phyloP scores from a whole-genome alignment of 2,329 filamentous ascomycete genomes.

The Pseudohalonectria lignicola region DNA sequence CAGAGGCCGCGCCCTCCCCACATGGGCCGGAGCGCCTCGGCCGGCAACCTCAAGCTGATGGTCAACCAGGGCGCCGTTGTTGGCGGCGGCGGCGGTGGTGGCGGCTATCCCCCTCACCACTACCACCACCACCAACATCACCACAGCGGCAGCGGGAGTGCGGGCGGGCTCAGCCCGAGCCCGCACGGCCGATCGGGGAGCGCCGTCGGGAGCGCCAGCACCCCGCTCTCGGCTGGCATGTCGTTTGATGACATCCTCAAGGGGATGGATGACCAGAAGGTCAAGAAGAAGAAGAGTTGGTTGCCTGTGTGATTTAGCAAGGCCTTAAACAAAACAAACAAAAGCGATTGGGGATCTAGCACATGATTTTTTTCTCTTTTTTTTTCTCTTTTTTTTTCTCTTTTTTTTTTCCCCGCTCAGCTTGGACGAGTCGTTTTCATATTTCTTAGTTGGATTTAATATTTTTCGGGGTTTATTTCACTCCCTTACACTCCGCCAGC shows the following conservation, averaged over 20 bases:
- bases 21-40: conserved; percentile 9
- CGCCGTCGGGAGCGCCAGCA: not conserved
- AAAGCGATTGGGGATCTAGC: not conserved
- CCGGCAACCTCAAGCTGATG: conserved; percentile 10
- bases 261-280: conserved; percentile 18
- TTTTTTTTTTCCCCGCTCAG: conserved; percentile 6
- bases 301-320: conserved; percentile 4
- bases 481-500: too few relatives aligned
- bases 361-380: conserved; percentile 9
- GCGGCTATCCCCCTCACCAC: not conserved
- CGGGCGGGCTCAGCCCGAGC: not conserved
- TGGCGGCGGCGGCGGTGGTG: not conserved
- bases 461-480: not conserved
- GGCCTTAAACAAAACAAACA: not conserved
- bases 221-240: conserved; percentile 8
- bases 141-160: not conserved
- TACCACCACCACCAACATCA: not conserved
- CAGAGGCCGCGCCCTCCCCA: not conserved
- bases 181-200: conserved; percentile 3
- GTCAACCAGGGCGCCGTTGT: conserved; percentile 2
- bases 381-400: not conserved
- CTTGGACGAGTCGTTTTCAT: too few relatives aligned
- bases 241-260: conserved; percentile 26
- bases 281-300: conserved; percentile 17
- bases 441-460: conserved; percentile 1